phyloP scores from a whole-genome alignment of 148 eudicot species.

The Heliosperma pusillum region DNA sequence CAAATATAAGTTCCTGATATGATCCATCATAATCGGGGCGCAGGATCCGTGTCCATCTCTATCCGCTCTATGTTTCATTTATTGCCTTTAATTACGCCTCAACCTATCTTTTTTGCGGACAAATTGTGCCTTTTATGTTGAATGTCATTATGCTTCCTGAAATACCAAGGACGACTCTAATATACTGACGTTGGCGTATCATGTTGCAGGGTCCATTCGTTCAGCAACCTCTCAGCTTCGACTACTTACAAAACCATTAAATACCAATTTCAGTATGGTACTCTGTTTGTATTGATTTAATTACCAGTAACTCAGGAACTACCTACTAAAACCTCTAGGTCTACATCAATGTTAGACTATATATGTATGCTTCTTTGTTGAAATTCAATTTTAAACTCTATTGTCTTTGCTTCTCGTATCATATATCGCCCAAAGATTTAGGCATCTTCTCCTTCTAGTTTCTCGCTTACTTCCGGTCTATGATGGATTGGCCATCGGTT shows the following conservation, averaged over 20 bases:
- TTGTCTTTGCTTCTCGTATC: not conserved
- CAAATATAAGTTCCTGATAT: too few relatives aligned
- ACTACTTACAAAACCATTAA: conserved; percentile 4
- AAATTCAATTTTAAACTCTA: not conserved
- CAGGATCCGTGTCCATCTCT: too few relatives aligned
- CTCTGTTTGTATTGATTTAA: not conserved
- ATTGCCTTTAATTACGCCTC: not conserved
- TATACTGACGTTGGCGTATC: not conserved
- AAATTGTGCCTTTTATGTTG: not conserved
- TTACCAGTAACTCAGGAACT: not conserved
- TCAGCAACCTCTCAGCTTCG: conserved; percentile 14
- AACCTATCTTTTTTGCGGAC: too few relatives aligned
- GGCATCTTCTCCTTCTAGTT: not conserved
- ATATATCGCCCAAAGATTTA: not conserved
- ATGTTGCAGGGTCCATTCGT: not conserved
- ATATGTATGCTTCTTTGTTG: not conserved
- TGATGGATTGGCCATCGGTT: too few relatives aligned
- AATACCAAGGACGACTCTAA: not conserved
- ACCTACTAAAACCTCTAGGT: conserved; percentile 2
- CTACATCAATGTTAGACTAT: not conserved
- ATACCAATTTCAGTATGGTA: not conserved
- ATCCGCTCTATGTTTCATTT: too few relatives aligned
- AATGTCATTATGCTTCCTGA: not conserved
- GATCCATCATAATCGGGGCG: too few relatives aligned
- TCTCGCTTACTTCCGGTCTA: too few relatives aligned